A percentile compares a stretch with the other conserved stretches of the same genome.
Conservation (phyloP, 148 eudicot species). For the Dianthus caryophyllus region DNA sequence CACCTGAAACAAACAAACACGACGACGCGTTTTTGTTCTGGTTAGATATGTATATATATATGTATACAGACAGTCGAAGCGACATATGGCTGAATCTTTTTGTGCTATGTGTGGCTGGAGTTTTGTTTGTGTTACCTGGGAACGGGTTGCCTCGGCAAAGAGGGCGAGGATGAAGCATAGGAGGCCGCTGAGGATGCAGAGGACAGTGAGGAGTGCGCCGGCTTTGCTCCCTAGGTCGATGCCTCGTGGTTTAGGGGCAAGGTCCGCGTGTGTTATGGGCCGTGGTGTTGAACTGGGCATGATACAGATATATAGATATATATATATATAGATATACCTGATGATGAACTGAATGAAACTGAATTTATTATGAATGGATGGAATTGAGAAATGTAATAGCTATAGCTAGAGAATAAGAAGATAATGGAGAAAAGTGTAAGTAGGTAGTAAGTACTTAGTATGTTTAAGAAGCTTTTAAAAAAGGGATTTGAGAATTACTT, state of each 20-base stretch:
- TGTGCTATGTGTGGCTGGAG: too few relatives aligned
- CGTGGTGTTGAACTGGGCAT: slow-evolving; percentile 21
- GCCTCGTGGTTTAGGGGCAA: slow-evolving; percentile 31
- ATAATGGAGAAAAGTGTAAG: not conserved
- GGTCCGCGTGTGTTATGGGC: slow-evolving; percentile 40
- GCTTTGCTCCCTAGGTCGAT: slow-evolving; percentile 35
- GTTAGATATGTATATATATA: too few relatives aligned
- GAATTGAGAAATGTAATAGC: too few relatives aligned
- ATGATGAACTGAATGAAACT: not conserved
- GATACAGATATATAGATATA: too few relatives aligned
- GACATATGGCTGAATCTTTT: slow-evolving; percentile 16
- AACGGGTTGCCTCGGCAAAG: slow-evolving; percentile 49
- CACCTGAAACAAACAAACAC: slow-evolving; percentile 25
- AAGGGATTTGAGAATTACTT: slow-evolving; percentile 57
- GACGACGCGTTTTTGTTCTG: too few relatives aligned
- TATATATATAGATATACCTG: too few relatives aligned
- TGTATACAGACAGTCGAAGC: not conserved
- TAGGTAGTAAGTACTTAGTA: not conserved
- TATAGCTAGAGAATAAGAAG: not conserved
- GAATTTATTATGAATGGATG: too few relatives aligned
- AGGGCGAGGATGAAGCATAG: slow-evolving; percentile 53
- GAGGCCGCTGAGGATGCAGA: slow-evolving; percentile 38
- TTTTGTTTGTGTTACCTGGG: slow-evolving; percentile 39
- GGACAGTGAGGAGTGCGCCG: slow-evolving; percentile 37
- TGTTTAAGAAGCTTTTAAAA: not conserved